Base-by-base conservation (phyloP, 805 yeast genomes). In the Sugiyamaella qingdaonensis region DNA sequence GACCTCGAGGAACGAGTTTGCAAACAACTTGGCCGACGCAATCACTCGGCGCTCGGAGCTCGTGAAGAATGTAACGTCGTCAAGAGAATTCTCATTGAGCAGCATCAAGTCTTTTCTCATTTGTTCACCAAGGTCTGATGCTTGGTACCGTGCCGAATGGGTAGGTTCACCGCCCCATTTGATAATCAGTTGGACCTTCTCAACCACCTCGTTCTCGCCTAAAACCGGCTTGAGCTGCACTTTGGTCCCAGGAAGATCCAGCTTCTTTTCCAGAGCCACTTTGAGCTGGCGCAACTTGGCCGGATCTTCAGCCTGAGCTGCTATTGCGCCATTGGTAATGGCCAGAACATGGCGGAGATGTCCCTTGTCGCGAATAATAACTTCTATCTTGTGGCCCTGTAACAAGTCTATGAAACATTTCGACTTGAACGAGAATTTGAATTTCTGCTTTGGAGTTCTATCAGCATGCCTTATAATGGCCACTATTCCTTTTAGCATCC, bases 91-190 rank as follows among this genome's bases (percentile, higher is more conserved):
- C 57, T 86, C 83, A 69, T 94, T 94, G 66, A 94, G 76, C 54
- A 94, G 76, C 65, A 88, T 85, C 61, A 90, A 79, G 68, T 94
- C 96, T 67, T 92, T 96, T 64, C 99, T 83, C 73, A 87, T 79
- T 70, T 91, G 97, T 66, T 92, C 98, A 50, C 99, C 99, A 16
- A 94, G 80, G 69, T 94, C 99, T 29, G 85, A 79, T 1, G 97
- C 95, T 72, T 94, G 99, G 67, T 89, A 87, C 58, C 85, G 80
- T 1, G 98, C 97, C 10, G 97, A 90, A 68, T 94, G 99, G 1
- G 99, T 94, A 4, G 99, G 97, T 69, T 94, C 99, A 58, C 99
- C 99, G 62, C 99, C 99, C 99, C 99, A 94, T 68, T 94, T 94
- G 62, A 94, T 75, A 57, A 94, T 95, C 58, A 94, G 84, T 69